Conservation (phyloP, 2,329 filamentous ascomycete species). For the Stylonectria norvegica region DNA sequence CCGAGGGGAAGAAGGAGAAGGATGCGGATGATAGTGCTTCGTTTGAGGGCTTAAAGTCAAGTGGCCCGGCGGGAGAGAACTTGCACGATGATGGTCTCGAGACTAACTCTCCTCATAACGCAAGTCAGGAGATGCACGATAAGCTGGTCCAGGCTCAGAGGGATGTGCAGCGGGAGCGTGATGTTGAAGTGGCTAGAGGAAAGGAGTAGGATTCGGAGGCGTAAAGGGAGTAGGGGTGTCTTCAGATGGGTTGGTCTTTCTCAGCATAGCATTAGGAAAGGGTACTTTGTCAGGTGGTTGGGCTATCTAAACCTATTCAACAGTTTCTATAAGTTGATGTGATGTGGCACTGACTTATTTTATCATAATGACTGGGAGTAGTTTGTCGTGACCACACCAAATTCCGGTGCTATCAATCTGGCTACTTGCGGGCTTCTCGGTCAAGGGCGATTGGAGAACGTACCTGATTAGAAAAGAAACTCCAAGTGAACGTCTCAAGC, state of each 20-base stretch:
- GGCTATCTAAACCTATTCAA: too few species aligned
- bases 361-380: too few species aligned
- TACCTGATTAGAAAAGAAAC: not conserved
- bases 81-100: conserved; percentile 17
- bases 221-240: not conserved
- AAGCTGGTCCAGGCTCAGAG: not conserved
- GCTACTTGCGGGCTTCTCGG: too few species aligned
- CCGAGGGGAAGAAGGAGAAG: conserved; percentile 8
- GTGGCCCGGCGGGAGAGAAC: conserved; percentile 36
- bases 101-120: too few species aligned
- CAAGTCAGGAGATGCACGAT: conserved; percentile 6
- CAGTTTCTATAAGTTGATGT: too few species aligned
- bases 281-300: too few species aligned
- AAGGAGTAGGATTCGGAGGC: not conserved
- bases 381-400: too few species aligned
- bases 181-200: not conserved
- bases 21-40: conserved; percentile 16
- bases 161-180: not conserved
- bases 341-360: too few species aligned
- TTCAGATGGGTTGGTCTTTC: not conserved
- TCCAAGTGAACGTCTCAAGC: too few species aligned
- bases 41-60: conserved; percentile 34
- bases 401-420: too few species aligned
- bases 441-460: too few species aligned
- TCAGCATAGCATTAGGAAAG: too few species aligned